phyloP scores from a whole-genome alignment of 495 filamentous ascomycete species.

The Aspergillus leporis region DNA sequence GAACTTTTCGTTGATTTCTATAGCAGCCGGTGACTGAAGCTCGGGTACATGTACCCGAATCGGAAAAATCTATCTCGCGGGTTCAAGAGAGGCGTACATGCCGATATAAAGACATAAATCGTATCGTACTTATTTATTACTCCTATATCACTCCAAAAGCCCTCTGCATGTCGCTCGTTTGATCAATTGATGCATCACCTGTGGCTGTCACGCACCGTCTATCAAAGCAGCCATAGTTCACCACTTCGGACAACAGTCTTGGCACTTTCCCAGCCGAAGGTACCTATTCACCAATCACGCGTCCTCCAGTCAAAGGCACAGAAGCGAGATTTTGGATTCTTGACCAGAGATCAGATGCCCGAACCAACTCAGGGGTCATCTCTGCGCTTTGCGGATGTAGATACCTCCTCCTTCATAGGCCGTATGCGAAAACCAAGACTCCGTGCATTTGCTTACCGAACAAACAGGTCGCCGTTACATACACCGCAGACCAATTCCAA shows the following conservation, averaged over 20 bases:
- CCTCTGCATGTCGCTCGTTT: neutral
- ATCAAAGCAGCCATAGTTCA: neutral
- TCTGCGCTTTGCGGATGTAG: conserved; percentile 13
- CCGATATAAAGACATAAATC: neutral
- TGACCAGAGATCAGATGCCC: neutral
- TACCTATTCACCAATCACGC: neutral
- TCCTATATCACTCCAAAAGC: neutral
- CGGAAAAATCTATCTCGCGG: neutral
- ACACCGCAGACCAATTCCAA: conserved; percentile 35
- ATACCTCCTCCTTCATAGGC: neutral
- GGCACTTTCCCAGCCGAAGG: neutral
- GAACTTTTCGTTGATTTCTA: neutral
- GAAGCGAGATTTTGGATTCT: neutral
- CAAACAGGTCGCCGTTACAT: conserved; percentile 30
- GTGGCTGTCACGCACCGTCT: neutral
- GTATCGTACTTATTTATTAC: neutral
- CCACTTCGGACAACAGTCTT: neutral
- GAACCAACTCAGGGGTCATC: neutral
- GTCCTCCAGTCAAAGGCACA: neutral
- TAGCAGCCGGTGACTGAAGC: neutral
- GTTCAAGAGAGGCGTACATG: neutral
- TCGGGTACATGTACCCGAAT: conserved; percentile 11
- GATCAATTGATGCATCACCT: neutral
- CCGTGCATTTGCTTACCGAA: neutral
- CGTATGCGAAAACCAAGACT: neutral